A percentile compares a stretch with the other conserved stretches of the same genome.
These are phyloP conservation scores for Piloderma croceum DNA, from an alignment of 768 basidiomycete genomes.

Conservation along the genomic window DNA sequence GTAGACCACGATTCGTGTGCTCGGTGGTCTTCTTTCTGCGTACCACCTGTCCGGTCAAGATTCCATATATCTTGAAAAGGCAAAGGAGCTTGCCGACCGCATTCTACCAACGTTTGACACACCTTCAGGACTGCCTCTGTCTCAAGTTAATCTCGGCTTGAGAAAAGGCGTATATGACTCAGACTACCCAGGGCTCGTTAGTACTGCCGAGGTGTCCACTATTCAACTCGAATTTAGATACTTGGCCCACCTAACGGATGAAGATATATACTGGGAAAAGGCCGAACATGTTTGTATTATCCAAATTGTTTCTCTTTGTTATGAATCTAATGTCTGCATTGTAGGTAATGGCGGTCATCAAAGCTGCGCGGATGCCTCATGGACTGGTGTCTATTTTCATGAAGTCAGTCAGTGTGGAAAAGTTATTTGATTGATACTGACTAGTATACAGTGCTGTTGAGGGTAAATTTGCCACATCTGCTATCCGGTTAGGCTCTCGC, in stretches of 20 bases:
- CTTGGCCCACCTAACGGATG: constrained; percentile 70
- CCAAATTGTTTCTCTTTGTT: not conserved
- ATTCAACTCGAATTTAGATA: constrained; percentile 90
- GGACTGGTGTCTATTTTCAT: constrained; percentile 84
- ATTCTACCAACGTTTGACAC: constrained; percentile 81
- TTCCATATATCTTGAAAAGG: constrained; percentile 64
- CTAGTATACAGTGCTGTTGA: constrained; percentile 27
- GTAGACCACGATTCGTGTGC: constrained; percentile 86
- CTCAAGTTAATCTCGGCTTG: constrained; percentile 67
- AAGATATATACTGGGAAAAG: constrained; percentile 75
- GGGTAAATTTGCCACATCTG: constrained; percentile 49
- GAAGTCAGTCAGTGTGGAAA: constrained; percentile 64
- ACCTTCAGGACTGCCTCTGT: constrained; percentile 73
- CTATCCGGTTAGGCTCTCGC: constrained; percentile 85
- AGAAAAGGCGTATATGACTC: constrained; percentile 53
- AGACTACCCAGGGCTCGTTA: constrained; percentile 58
- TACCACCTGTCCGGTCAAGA: constrained; percentile 73
- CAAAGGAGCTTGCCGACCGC: constrained; percentile 80
- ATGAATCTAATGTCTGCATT: constrained; percentile 1
- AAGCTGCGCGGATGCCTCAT: constrained; percentile 52
- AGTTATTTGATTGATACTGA: not conserved
- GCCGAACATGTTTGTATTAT: constrained; percentile 54
- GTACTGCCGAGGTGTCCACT: constrained; percentile 83
- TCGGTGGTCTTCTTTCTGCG: constrained; percentile 86
- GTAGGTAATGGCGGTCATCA: constrained; percentile 69